Base-by-base conservation (phyloP, 306 rosid genomes). In the Dryas drummondii region DNA sequence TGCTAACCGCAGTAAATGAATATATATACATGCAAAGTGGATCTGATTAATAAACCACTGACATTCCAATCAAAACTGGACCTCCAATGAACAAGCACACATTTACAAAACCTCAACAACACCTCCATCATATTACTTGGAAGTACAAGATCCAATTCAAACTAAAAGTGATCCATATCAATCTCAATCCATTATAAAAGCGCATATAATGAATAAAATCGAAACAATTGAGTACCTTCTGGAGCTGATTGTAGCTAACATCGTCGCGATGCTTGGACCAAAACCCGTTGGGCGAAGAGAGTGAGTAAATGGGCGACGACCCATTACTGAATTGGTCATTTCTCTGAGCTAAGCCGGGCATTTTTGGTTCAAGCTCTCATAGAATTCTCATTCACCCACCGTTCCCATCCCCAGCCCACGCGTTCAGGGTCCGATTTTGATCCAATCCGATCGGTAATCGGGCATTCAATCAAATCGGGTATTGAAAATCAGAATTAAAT, bases 181-280 rank as follows among this genome's bases (percentile, higher is more conserved):
- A 80, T 37, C 75, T 19, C 66, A 73, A 71, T 50, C 51, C 62
- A 69, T 61, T 62, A 26, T 51, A 60, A 70, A 77, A 32, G 37
- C 54, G 60, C 72, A 61, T 12, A 41, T 62, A 64, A 57, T 14
- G 17, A 61, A 56, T 27, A 7, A 71, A 70, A 70, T 3, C 19
- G 61, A 60, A 68, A 26, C 67, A 87, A 77, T 78, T 63, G 61
- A 78, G 77, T 76, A 92, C 99, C 98, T 85, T 92, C 83, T 90
- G 98, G 66, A 94, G 97, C 85, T 92, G 99, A 86, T 81, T 85
- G 83, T 77, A 90, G 87, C 86, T 72, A 73, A 96, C 91, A 46
- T 87, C 90, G 9, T 79, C 89, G 14, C 84, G 82, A 78, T 86
- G 91, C 81, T 88, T 91, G 65, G 99, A 91, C 99, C 99, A 96